Conservation (phyloP, 2,329 filamentous ascomycete genomes). For the Cladobotryum protrusum region DNA sequence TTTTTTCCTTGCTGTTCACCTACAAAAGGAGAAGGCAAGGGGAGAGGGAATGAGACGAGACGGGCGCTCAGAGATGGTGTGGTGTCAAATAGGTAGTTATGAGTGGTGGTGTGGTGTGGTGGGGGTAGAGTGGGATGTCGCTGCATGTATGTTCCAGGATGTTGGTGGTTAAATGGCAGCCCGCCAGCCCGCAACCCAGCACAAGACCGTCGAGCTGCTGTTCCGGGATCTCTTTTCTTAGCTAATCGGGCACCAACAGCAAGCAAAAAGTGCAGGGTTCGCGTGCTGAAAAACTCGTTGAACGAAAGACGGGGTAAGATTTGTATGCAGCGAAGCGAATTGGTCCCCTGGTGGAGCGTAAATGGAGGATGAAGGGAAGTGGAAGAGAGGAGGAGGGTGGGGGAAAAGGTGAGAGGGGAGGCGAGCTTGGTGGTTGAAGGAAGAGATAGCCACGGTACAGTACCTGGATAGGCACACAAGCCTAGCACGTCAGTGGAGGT, state of each 20-base stretch:
- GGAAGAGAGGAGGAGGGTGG: background rate
- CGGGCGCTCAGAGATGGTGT: background rate
- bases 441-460: background rate
- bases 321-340: background rate
- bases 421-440: too few species aligned
- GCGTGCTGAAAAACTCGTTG: too few species aligned
- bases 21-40: background rate
- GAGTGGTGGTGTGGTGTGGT: slow-evolving; percentile 3
- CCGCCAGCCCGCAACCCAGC: background rate
- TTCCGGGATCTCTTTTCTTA: too few species aligned
- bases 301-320: background rate
- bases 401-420: background rate
- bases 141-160: background rate
- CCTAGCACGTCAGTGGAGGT: too few species aligned
- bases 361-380: background rate
- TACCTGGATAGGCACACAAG: too few species aligned
- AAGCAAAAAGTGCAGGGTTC: too few species aligned
- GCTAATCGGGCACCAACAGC: too few species aligned
- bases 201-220: too few species aligned
- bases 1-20: background rate
- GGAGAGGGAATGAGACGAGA: slow-evolving; percentile 2
- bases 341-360: background rate
- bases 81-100: background rate
- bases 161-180: background rate
- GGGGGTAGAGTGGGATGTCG: slow-evolving; percentile 10